These are phyloP conservation scores for Anisodus acutangulus DNA, from an alignment of 257 asterid genomes.

Conservation along the genomic window DNA sequence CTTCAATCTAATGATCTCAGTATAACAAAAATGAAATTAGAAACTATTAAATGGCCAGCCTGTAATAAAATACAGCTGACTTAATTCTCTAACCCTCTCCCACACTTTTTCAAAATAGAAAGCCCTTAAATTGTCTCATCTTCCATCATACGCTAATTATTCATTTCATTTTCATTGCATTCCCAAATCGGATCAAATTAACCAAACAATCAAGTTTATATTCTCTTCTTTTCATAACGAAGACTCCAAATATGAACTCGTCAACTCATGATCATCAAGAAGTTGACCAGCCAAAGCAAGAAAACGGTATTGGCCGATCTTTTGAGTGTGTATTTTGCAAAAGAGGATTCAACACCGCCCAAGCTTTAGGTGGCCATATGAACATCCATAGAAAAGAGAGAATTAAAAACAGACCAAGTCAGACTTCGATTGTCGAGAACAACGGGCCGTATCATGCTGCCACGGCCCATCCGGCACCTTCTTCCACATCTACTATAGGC, in stretches of 20 bases:
- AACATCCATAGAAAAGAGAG: constrained; percentile 77
- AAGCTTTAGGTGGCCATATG: constrained; percentile 93
- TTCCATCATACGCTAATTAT: not conserved
- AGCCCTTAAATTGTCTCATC: constrained; percentile 10
- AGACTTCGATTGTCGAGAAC: not conserved
- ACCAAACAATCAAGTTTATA: not conserved
- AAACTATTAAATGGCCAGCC: not conserved
- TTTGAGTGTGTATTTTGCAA: constrained; percentile 83
- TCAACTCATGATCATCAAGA: constrained; percentile 34
- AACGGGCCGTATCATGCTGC: constrained; percentile 25
- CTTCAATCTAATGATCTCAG: too few relatives aligned
- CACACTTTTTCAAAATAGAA: not conserved
- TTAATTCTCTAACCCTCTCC: not conserved
- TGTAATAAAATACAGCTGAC: not conserved
- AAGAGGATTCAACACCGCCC: constrained; percentile 86
- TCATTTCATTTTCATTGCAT: not conserved
- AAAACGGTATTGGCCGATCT: constrained; percentile 57
- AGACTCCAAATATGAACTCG: constrained; percentile 34
- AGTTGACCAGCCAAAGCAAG: constrained; percentile 30
- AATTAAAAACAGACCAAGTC: constrained; percentile 43
- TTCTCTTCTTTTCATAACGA: constrained; percentile 33
- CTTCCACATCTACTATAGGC: constrained; percentile 20
- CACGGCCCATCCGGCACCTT: constrained; percentile 30
- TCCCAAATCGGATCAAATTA: not conserved
- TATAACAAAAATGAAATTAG: too few relatives aligned